Base-by-base conservation (phyloP, 2,329 filamentous ascomycete species). In the Colletotrichum chlorophyti region DNA sequence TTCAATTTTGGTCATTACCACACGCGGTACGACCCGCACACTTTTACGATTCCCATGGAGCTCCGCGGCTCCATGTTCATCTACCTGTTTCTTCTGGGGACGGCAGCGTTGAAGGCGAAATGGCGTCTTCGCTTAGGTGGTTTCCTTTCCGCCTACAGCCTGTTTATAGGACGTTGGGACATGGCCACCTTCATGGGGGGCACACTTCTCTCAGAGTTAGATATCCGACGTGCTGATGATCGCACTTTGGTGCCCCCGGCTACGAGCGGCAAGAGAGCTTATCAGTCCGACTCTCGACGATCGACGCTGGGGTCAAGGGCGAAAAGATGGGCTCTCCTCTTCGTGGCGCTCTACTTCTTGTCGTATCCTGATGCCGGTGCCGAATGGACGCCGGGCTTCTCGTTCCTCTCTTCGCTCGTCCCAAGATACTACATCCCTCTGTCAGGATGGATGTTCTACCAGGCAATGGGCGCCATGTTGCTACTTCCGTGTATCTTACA, bases 31-130 rank as follows among this genome's bases (percentile, higher is more conserved):
- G 74, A 77, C 50, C 74, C 74, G 6, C 74, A 77, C 48, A 75
- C 73, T 0, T 77, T 73, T 41, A 77, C 74, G 4, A 76, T 77
- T 17, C 74, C 74, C 2, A 75, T 76, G 69, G 74, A 77, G 43
- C 65, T 77, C 4, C 72, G 74, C 3, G 74, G 74, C 2, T 76
- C 73, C 1, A 75, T 77, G 69, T 60, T 75, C 26, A 53, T 77
- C 29, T 77, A 76, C 66, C 58, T 76, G 11, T 75, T 76, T 62
- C 66, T 77, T 3, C 66, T 77, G 0, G 74, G 69, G 0, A 76
- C 74, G 1, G 71, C 74, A 3, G 69, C 68, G 0, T 58, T 77
- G n/a, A 71, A 70, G 43, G 66, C 70, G 0, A 70, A 63, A 21
- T 75, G 71, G 71, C 66, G 74, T 2, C 61, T 71, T 1, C 63